Evolutionary conservation across 768 basidiomycete genomes (phyloP).

Genomic region (Xerocomellus dryophilus): DNA sequence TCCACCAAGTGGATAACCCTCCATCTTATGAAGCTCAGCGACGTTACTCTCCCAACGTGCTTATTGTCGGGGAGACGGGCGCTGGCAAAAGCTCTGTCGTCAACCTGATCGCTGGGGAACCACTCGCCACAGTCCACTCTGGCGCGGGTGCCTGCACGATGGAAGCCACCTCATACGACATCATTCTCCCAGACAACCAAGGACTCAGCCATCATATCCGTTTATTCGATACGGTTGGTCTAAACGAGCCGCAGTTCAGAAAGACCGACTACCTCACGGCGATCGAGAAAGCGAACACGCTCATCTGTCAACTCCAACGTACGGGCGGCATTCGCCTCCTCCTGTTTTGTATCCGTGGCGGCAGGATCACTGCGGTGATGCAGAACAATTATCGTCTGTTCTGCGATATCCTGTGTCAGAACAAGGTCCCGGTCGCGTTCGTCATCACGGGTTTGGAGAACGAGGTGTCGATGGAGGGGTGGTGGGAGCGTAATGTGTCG

Average conservation of each 20-base stretch:
- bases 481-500: constrained; percentile 34
- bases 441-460: constrained; percentile 35
- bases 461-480: constrained; percentile 31
- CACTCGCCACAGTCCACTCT: constrained; percentile 28
- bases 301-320: constrained; percentile 34
- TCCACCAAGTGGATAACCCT: constrained; percentile 6
- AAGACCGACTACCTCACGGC: constrained; percentile 28
- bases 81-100: constrained; percentile 41
- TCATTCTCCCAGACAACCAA: constrained; percentile 18
- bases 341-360: constrained; percentile 34
- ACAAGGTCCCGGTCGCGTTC: constrained; percentile 31
- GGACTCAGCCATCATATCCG: constrained; percentile 21
- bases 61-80: constrained; percentile 35
- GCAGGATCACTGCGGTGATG: constrained; percentile 29
- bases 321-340: constrained; percentile 33
- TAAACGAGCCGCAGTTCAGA: constrained; percentile 26
- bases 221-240: constrained; percentile 36
- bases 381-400: constrained; percentile 33
- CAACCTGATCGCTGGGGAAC: constrained; percentile 35
- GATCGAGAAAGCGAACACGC: constrained; percentile 31
- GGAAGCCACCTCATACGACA: constrained; percentile 24
- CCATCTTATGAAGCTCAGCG: constrained; percentile 22
- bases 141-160: constrained; percentile 38
- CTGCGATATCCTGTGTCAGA: constrained; percentile 30
- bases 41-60: constrained; percentile 35